These are phyloP conservation scores for button mushroom (Agaricus bisporus) DNA, from an alignment of 768 basidiomycete genomes.

Conservation along the genomic window DNA sequence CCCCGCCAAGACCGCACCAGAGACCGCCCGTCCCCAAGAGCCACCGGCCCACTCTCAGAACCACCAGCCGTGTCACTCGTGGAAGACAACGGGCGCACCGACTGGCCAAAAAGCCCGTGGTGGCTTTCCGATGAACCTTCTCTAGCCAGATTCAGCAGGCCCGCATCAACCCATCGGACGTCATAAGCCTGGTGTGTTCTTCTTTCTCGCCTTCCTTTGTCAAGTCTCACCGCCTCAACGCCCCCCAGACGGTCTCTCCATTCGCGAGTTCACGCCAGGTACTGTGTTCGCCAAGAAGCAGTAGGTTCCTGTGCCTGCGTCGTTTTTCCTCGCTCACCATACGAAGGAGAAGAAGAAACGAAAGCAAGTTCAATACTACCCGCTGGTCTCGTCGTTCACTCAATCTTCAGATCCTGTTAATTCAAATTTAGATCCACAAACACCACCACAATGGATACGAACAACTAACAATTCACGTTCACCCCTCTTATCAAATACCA, in stretches of 20 bases:
- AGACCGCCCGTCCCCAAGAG: background rate
- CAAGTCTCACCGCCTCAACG: slow-evolving; percentile 1
- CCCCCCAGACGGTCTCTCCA: slow-evolving; percentile 81
- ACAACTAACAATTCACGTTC: no score
- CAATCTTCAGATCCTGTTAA: no score
- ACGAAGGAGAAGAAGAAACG: no score
- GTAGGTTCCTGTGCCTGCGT: slow-evolving; percentile 38
- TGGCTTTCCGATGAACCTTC: slow-evolving; percentile 74
- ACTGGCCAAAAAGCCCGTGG: slow-evolving; percentile 86
- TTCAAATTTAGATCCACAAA: no score
- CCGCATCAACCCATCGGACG: slow-evolving; percentile 68
- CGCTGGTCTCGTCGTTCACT: no score
- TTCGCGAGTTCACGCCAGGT: slow-evolving; percentile 79
- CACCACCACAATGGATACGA: no score
- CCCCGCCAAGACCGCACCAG: background rate
- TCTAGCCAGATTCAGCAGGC: slow-evolving; percentile 68
- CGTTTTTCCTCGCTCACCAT: slow-evolving; percentile 1
- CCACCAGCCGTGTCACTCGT: background rate
- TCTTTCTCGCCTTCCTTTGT: background rate
- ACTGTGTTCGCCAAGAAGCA: slow-evolving; percentile 89
- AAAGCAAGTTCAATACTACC: no score
- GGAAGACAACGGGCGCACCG: slow-evolving; percentile 29
- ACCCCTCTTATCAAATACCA: no score
- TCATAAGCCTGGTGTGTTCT: slow-evolving; percentile 81
- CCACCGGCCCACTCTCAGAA: background rate